These are phyloP conservation scores for Cryptococcus maquisensis DNA, from an alignment of 1,284 basidiomycete genomes.

Conservation along the genomic window DNA sequence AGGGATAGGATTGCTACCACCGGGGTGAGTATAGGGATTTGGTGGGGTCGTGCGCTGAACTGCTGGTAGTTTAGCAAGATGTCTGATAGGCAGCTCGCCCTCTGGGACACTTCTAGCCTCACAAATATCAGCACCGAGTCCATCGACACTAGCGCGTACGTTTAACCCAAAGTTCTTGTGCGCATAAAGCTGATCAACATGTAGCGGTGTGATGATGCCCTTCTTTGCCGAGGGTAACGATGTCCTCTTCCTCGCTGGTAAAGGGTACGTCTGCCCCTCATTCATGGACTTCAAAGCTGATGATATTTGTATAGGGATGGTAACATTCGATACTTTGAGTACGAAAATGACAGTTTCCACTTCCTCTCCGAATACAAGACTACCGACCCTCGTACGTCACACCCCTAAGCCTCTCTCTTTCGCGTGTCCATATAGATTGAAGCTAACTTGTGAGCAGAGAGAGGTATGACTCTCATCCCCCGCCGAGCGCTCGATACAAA, in stretches of 20 bases:
- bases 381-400: conserved; percentile 60
- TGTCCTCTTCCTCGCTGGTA: conserved; percentile 79
- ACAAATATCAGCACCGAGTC: conserved; percentile 68
- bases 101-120: conserved; percentile 78
- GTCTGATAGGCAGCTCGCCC: conserved; percentile 80
- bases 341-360: conserved; percentile 78
- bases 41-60: background rate
- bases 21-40: conserved; percentile 52
- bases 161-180: background rate
- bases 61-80: conserved; percentile 70
- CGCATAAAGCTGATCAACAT: background rate
- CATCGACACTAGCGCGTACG: conserved; percentile 72
- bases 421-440: background rate
- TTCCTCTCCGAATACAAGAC: conserved; percentile 84
- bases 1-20: conserved; percentile 84
- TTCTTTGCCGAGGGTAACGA: conserved; percentile 92
- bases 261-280: conserved; percentile 51
- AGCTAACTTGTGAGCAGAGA: conserved; percentile 54
- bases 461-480: conserved; percentile 93
- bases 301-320: conserved; percentile 62
- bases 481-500: conserved; percentile 78
- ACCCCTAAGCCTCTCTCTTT: background rate
- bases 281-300: background rate
- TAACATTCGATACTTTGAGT: conserved; percentile 93
- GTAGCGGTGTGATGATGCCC: conserved; percentile 85